phyloP scores from a whole-genome alignment of 768 basidiomycete genomes.

The Tubosaeta sp. region DNA sequence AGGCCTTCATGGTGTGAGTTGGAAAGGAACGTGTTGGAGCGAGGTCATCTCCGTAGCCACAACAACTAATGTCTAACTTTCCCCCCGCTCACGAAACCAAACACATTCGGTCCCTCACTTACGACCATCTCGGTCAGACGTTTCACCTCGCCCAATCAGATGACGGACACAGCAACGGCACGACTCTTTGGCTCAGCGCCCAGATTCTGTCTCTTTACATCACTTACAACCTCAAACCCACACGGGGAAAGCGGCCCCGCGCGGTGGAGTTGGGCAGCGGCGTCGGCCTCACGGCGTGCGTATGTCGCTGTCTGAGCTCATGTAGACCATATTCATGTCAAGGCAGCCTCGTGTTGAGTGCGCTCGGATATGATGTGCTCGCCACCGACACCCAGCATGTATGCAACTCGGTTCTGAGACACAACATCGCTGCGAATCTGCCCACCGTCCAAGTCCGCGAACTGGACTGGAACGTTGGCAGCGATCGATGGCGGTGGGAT shows the following conservation, averaged over 20 bases:
- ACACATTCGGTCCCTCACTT: slow-evolving; percentile 47
- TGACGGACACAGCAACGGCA: slow-evolving; percentile 69
- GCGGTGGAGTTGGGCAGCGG: slow-evolving; percentile 82
- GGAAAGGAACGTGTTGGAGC: slow-evolving; percentile 10
- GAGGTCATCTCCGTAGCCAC: slow-evolving; percentile 20
- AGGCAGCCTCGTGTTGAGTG: slow-evolving; percentile 48
- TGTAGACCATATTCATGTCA: background rate
- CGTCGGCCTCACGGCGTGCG: slow-evolving; percentile 74
- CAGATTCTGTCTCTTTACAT: slow-evolving; percentile 71
- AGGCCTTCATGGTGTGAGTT: slow-evolving; percentile 66
- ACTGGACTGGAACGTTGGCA: slow-evolving; percentile 65
- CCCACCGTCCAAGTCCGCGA: slow-evolving; percentile 50
- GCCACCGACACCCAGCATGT: slow-evolving; percentile 72
- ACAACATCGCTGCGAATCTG: slow-evolving; percentile 55
- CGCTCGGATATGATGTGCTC: slow-evolving; percentile 71
- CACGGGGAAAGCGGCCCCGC: slow-evolving; percentile 26
- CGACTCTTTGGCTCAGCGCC: slow-evolving; percentile 79
- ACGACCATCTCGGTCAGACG: slow-evolving; percentile 33
- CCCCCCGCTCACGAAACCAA: slow-evolving; percentile 59
- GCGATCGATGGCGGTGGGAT: slow-evolving; percentile 55
- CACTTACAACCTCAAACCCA: slow-evolving; percentile 33
- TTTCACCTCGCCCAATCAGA: slow-evolving; percentile 55
- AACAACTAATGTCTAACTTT: background rate
- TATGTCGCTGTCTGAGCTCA: slow-evolving; percentile 9
- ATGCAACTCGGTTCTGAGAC: slow-evolving; percentile 54